Conservation (phyloP, 306 rosid species). For the Cucurbita ficifolia region DNA sequence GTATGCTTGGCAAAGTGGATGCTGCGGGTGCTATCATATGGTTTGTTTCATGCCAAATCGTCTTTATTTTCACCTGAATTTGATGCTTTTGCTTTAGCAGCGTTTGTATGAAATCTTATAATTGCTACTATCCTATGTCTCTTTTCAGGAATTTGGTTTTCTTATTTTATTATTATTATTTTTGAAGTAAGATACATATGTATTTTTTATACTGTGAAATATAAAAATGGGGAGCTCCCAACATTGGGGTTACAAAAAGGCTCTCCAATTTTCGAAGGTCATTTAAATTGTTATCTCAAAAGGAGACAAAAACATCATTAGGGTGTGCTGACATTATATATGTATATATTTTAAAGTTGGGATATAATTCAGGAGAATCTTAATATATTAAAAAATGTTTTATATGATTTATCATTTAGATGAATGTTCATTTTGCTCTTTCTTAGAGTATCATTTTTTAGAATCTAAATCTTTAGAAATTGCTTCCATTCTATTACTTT, state of each 20-base stretch:
- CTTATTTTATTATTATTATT: too few relatives aligned
- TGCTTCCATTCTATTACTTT: neutral
- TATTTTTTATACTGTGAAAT: too few relatives aligned
- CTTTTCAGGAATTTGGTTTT: too few relatives aligned
- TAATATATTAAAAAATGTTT: neutral
- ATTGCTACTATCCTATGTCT: too few relatives aligned
- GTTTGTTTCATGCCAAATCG: conserved; percentile 30
- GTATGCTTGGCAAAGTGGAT: conserved; percentile 93
- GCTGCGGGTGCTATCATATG: conserved; percentile 99
- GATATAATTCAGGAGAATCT: neutral
- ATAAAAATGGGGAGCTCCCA: neutral
- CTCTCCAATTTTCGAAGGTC: neutral
- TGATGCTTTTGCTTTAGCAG: too few relatives aligned
- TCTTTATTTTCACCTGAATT: neutral
- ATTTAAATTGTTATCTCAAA: neutral
- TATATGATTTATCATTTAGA: neutral
- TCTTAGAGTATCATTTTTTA: neutral
- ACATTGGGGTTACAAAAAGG: neutral
- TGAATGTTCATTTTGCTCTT: neutral
- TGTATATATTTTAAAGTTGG: neutral
- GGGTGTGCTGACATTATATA: neutral
- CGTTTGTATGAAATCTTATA: too few relatives aligned
- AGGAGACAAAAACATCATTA: neutral
- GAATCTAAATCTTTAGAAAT: neutral
- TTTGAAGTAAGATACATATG: too few relatives aligned